Evolutionary conservation across 345 rosid genomes (phyloP).

Genomic region (Leavenworthia alabamica): DNA sequence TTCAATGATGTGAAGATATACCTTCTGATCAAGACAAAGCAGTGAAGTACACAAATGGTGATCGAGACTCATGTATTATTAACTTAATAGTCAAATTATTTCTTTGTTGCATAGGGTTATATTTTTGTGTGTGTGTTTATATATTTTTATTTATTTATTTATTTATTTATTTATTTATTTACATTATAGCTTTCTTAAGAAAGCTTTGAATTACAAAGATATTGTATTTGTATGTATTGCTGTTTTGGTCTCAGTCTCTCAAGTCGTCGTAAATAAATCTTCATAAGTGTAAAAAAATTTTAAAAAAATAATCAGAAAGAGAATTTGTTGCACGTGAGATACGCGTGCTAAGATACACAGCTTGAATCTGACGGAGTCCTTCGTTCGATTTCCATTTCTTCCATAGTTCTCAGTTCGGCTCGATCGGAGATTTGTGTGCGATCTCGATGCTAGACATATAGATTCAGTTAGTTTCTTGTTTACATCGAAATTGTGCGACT

Average conservation of each 20-base stretch:
- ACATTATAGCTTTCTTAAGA: not conserved
- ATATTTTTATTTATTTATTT: not conserved
- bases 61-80: not conserved
- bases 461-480: not conserved
- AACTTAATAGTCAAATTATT: not conserved
- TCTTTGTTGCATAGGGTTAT: not conserved
- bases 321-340: conserved; percentile 20
- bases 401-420: not conserved
- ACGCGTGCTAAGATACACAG: conserved; percentile 12
- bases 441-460: conserved; percentile 22
- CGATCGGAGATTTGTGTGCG: conserved; percentile 27
- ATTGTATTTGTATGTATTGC: not conserved
- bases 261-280: not conserved
- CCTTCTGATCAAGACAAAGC: not conserved
- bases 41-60: not conserved
- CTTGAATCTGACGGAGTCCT: conserved; percentile 23
- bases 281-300: not conserved
- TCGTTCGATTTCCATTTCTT: conserved; percentile 5
- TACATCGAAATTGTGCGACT: conserved; percentile 1
- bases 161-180: not conserved
- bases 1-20: not conserved
- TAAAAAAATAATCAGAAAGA: not conserved
- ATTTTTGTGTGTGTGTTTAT: not conserved
- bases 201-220: not conserved
- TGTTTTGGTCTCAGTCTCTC: not conserved